Percentiles rank a stretch among this genome's conserved stretches.
phyloP scores from a whole-genome alignment of 2,329 filamentous ascomycete genomes.

The Exserohilum turcica region DNA sequence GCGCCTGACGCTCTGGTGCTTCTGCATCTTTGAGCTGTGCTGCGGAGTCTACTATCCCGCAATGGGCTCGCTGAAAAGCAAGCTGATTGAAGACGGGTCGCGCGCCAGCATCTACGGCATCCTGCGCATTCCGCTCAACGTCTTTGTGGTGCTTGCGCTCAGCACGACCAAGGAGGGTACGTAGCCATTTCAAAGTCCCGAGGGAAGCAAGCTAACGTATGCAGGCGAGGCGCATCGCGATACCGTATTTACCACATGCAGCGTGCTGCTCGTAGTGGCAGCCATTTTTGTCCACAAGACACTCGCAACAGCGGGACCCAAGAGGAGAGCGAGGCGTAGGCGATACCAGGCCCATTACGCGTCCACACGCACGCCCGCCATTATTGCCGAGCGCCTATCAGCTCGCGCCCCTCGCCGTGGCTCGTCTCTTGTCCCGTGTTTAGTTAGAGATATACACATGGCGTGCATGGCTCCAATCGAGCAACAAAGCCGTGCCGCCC shows the following conservation, averaged over 20 bases:
- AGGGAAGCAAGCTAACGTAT: constrained; percentile 12
- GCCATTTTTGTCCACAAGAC: constrained; percentile 35
- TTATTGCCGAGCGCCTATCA: constrained; percentile 8
- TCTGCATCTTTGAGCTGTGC: constrained; percentile 63
- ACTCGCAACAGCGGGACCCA: constrained; percentile 15
- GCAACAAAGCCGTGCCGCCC: not conserved
- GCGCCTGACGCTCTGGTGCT: constrained; percentile 61
- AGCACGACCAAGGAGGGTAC: constrained; percentile 42
- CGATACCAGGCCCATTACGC: constrained; percentile 7
- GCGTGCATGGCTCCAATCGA: too few species aligned
- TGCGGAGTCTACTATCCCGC: constrained; percentile 64
- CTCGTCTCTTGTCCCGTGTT: not conserved
- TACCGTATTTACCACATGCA: constrained; percentile 39
- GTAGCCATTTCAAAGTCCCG: not conserved
- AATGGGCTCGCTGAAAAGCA: constrained; percentile 61
- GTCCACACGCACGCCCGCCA: constrained; percentile 3
- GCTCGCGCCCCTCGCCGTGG: not conserved
- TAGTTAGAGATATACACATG: not conserved
- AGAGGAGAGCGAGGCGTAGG: not conserved
- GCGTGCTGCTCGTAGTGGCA: constrained; percentile 34
- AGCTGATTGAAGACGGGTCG: constrained; percentile 59
- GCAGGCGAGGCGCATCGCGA: constrained; percentile 39
- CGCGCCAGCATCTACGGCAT: constrained; percentile 62
- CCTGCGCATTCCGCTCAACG: constrained; percentile 63
- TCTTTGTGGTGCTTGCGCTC: constrained; percentile 41